Evolutionary conservation across 345 rosid genomes (phyloP).

Genomic region (Gossypium mustelinum): DNA sequence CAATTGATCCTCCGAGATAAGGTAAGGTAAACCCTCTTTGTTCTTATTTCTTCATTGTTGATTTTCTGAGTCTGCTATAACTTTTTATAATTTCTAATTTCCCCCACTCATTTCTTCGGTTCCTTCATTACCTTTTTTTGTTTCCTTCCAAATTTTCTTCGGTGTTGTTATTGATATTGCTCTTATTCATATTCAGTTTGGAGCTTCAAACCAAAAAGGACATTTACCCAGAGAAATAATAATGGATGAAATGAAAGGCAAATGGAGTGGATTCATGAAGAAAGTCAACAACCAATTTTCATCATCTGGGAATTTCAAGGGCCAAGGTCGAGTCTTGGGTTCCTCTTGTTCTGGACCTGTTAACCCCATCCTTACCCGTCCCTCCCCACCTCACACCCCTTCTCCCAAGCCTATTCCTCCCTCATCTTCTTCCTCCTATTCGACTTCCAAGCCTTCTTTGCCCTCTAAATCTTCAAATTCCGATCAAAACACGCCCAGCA

Average conservation of each 20-base stretch:
- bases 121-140: not conserved
- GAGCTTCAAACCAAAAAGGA: not conserved
- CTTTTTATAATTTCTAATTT: not conserved
- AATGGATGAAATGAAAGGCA: slow-evolving; percentile 86
- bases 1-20: slow-evolving; percentile 9
- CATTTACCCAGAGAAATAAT: not conserved
- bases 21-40: not conserved
- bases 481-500: slow-evolving; percentile 29
- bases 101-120: too few relatives aligned
- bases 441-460: slow-evolving; percentile 31
- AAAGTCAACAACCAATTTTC: slow-evolving; percentile 64
- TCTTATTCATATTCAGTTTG: not conserved
- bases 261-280: slow-evolving; percentile 85
- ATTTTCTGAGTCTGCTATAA: not conserved
- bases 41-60: not conserved
- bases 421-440: slow-evolving; percentile 21
- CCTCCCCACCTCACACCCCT: slow-evolving; percentile 35
- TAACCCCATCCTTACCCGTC: slow-evolving; percentile 43
- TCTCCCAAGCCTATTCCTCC: slow-evolving; percentile 31
- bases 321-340: slow-evolving; percentile 79
- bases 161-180: not conserved
- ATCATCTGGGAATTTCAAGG: slow-evolving; percentile 80
- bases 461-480: slow-evolving; percentile 35
- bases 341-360: slow-evolving; percentile 55
- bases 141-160: not conserved